A percentile compares a stretch with the other conserved stretches of the same genome.
phyloP scores from a whole-genome alignment of 768 basidiomycete genomes.

The Mycena epipterygia region DNA sequence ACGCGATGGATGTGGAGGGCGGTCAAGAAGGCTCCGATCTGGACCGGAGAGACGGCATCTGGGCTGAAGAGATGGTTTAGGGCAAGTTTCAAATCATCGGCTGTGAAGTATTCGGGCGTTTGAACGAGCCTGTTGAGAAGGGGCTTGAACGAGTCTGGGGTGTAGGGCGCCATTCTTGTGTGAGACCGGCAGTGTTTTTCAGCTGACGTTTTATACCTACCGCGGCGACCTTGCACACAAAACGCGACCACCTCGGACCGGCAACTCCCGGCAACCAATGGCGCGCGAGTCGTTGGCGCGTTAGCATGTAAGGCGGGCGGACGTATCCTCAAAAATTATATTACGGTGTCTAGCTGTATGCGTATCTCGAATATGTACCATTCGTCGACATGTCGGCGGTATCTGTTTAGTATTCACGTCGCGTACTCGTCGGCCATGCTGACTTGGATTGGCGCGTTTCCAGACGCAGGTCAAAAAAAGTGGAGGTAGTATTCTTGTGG shows the following conservation, averaged over 20 bases:
- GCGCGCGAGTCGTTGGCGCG: too few species aligned
- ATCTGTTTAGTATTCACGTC: too few species aligned
- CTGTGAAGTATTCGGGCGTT: conserved; percentile 85
- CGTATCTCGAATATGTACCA: too few species aligned
- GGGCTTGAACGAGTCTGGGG: conserved; percentile 73
- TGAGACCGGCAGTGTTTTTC: background rate
- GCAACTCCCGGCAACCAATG: too few species aligned
- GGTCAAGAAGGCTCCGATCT: conserved; percentile 92
- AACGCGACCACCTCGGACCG: background rate
- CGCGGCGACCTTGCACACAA: background rate
- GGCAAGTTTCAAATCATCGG: conserved; percentile 78
- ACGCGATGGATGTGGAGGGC: conserved; percentile 86
- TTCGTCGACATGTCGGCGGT: too few species aligned
- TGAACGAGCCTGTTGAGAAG: conserved; percentile 84
- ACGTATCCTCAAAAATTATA: too few species aligned
- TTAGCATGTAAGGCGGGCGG: too few species aligned
- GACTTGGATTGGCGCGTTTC: too few species aligned
- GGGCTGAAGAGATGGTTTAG: conserved; percentile 84
- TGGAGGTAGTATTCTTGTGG: too few species aligned
- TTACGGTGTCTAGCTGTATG: too few species aligned
- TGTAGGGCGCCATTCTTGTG: conserved; percentile 26
- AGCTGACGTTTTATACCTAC: background rate
- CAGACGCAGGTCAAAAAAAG: too few species aligned
- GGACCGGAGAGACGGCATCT: conserved; percentile 71
- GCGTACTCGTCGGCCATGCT: too few species aligned